These are phyloP conservation scores for Aspergillus chevalieri DNA, from an alignment of 2,329 filamentous ascomycete genomes.

Conservation along the genomic window DNA sequence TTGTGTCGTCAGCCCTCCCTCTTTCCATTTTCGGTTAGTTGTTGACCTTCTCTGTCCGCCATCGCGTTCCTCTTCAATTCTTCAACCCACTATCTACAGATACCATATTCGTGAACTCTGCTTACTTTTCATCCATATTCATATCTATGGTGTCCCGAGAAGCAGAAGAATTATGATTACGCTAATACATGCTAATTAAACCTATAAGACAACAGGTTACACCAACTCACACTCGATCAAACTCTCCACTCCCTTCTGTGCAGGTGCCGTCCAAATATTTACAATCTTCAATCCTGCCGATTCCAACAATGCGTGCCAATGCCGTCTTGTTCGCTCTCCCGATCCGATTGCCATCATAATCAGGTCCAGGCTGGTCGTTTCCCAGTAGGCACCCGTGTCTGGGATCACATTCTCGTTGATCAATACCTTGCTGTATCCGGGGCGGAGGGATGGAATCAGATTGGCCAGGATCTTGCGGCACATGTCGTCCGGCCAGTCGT, in stretches of 20 bases:
- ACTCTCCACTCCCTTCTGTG: conserved; percentile 12
- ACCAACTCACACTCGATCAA: conserved; percentile 17
- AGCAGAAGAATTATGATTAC: too few relatives aligned
- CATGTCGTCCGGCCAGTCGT: conserved; percentile 9
- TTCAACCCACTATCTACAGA: too few relatives aligned
- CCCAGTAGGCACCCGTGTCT: conserved; percentile 22
- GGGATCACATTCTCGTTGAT: conserved; percentile 42
- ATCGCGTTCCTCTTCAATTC: too few relatives aligned
- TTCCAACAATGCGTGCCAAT: conserved; percentile 31
- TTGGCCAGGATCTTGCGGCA: conserved; percentile 27
- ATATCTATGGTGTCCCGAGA: too few relatives aligned
- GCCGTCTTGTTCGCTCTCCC: conserved; percentile 35
- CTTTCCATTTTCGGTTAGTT: too few relatives aligned
- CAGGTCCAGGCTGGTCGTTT: conserved; percentile 34
- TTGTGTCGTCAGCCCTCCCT: too few relatives aligned
- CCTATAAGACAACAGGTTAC: background rate
- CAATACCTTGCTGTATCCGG: conserved; percentile 37
- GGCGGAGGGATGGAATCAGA: conserved; percentile 27
- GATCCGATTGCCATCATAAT: conserved; percentile 37
- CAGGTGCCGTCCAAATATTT: conserved; percentile 21
- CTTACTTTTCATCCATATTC: too few relatives aligned
- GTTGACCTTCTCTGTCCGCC: too few relatives aligned
- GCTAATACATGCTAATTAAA: too few relatives aligned
- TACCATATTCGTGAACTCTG: too few relatives aligned
- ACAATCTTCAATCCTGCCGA: conserved; percentile 31